phyloP scores from a whole-genome alignment of 108 stramenopile genomes.

The Cylindrotheca closterium region DNA sequence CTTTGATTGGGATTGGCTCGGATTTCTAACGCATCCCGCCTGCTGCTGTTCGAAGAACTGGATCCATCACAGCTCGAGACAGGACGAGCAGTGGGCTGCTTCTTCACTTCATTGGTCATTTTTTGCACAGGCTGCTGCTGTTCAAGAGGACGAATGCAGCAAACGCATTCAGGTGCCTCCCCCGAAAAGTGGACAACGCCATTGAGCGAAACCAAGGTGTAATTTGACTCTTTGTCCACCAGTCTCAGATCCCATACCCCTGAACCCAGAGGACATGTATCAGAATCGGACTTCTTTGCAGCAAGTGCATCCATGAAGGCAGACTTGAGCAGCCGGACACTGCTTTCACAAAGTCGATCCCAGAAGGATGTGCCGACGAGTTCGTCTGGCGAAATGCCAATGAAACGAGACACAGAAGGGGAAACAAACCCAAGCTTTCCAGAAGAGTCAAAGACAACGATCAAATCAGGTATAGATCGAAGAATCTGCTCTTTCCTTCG shows the following conservation, averaged over 20 bases:
- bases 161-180: slow-evolving; percentile 84
- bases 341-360: slow-evolving; percentile 66
- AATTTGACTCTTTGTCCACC: slow-evolving; percentile 43
- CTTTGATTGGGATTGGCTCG: slow-evolving; percentile 14
- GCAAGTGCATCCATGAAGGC: slow-evolving; percentile 89
- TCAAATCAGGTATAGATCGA: slow-evolving; percentile 75
- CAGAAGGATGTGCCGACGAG: slow-evolving; percentile 77
- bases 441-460: slow-evolving; percentile 83
- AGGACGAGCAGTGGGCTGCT: neutral
- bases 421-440: slow-evolving; percentile 79
- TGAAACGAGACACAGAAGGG: slow-evolving; percentile 54
- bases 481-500: slow-evolving; percentile 82
- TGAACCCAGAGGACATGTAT: slow-evolving; percentile 61
- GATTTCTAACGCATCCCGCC: neutral
- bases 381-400: slow-evolving; percentile 44
- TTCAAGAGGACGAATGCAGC: slow-evolving; percentile 61
- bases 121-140: slow-evolving; percentile 1
- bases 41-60: slow-evolving; percentile 9
- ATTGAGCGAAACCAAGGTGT: slow-evolving; percentile 52
- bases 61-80: slow-evolving; percentile 20
- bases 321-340: slow-evolving; percentile 77
- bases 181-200: slow-evolving; percentile 83
- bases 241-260: slow-evolving; percentile 71
- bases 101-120: slow-evolving; percentile 2
- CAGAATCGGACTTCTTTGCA: slow-evolving; percentile 50